These are phyloP conservation scores for Macrotyloma uniflorum DNA, from an alignment of 306 rosid genomes.

Conservation along the genomic window DNA sequence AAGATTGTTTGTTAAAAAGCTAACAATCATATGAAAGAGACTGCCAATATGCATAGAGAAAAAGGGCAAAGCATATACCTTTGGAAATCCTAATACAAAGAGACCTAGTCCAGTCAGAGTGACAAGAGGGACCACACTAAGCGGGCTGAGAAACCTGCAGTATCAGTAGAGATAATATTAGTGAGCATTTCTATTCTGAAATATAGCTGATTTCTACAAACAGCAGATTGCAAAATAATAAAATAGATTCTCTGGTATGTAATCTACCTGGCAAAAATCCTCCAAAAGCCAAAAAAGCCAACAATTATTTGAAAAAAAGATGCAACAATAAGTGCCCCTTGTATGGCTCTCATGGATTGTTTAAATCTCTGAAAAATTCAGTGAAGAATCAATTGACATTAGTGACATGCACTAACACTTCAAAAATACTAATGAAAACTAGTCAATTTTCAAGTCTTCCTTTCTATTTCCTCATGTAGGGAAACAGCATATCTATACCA, in stretches of 20 bases:
- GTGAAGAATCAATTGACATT: conserved; percentile 16
- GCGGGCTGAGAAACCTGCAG: conserved; percentile 84
- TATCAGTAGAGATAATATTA: conserved; percentile 20
- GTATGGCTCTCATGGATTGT: conserved; percentile 67
- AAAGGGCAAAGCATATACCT: conserved; percentile 43
- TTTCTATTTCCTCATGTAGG: background rate
- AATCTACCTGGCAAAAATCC: conserved; percentile 71
- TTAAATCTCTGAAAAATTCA: conserved; percentile 68
- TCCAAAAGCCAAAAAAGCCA: conserved; percentile 82
- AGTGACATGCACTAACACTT: conserved; percentile 29
- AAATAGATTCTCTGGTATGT: background rate
- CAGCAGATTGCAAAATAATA: conserved; percentile 9
- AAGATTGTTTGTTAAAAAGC: conserved; percentile 29
- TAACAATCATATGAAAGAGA: conserved; percentile 11
- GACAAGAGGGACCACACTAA: conserved; percentile 79
- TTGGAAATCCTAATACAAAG: conserved; percentile 71
- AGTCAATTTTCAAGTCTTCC: background rate
- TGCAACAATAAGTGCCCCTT: conserved; percentile 78
- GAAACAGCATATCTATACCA: background rate
- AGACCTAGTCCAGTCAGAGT: conserved; percentile 86
- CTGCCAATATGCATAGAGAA: background rate
- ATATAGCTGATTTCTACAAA: conserved; percentile 20
- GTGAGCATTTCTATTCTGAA: background rate
- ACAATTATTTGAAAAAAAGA: conserved; percentile 66
- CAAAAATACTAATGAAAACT: background rate